phyloP scores from a whole-genome alignment of 202 grass and related monocot species.

The Hordeum pubiflorum region DNA sequence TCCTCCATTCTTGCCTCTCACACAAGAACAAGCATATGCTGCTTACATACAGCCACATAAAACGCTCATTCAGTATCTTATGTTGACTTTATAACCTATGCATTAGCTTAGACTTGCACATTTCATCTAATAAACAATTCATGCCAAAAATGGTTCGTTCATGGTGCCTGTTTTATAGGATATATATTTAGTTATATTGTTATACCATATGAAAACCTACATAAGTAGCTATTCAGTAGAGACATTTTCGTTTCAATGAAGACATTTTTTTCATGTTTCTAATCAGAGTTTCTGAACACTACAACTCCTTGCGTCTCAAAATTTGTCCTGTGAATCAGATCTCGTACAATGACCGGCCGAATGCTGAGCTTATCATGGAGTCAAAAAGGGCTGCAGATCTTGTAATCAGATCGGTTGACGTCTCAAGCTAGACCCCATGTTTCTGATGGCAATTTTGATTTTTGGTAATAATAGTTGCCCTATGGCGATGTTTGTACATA shows the following conservation, averaged over 20 bases:
- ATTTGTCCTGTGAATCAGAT: slow-evolving; percentile 51
- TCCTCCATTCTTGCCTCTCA: not conserved
- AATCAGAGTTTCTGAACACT: not conserved
- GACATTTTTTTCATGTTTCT: not conserved
- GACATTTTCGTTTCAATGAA: not conserved
- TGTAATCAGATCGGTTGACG: slow-evolving; percentile 68
- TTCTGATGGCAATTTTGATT: not conserved
- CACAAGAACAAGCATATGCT: not conserved
- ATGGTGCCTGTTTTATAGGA: not conserved
- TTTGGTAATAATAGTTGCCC: not conserved
- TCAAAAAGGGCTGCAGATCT: slow-evolving; percentile 72
- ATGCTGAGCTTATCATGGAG: slow-evolving; percentile 76
- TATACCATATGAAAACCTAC: not conserved
- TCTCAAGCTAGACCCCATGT: slow-evolving; percentile 20
- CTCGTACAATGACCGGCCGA: slow-evolving; percentile 70
- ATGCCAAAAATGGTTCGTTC: not conserved
- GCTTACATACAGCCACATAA: not conserved
- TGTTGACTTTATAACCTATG: not conserved
- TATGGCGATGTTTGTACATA: slow-evolving; percentile 15
- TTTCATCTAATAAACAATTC: not conserved
- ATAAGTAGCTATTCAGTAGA: not conserved
- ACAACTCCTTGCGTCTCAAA: slow-evolving; percentile 3
- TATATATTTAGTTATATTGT: not conserved
- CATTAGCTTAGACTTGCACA: not conserved
- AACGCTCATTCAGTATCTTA: not conserved